Conservation (phyloP, 768 basidiomycete genomes). For the Kwoniella sp. region DNA sequence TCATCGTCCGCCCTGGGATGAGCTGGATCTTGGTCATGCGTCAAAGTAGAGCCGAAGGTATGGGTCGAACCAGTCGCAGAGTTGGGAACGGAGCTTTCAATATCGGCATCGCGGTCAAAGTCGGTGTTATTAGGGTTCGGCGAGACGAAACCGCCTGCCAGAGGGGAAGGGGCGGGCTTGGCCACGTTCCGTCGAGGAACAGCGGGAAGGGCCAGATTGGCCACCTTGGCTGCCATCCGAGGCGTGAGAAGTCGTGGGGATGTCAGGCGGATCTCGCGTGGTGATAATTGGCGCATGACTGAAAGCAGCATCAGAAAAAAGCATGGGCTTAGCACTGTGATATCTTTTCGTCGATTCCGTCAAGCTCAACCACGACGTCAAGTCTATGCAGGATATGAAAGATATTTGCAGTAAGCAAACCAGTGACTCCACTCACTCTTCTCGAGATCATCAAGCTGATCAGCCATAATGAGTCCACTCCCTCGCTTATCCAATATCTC, state of each 20-base stretch:
- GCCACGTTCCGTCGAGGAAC: slow-evolving; percentile 16
- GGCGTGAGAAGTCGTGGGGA: slow-evolving; percentile 44
- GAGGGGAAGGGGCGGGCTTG: slow-evolving; percentile 19
- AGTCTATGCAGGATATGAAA: no score
- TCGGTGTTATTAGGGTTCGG: slow-evolving; percentile 1
- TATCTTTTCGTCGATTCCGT: no score
- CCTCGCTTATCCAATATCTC: slow-evolving; percentile 48
- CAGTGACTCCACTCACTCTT: slow-evolving; percentile 44
- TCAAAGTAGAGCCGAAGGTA: slow-evolving; percentile 4
- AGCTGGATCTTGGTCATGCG: not conserved
- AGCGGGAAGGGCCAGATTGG: slow-evolving; percentile 15
- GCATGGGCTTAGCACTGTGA: no score
- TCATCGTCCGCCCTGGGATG: not conserved
- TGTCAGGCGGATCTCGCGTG: slow-evolving; percentile 51
- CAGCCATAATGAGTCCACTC: slow-evolving; percentile 52
- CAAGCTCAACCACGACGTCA: no score
- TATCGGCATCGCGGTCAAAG: not conserved
- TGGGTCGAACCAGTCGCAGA: slow-evolving; percentile 6
- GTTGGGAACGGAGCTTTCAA: slow-evolving; percentile 2
- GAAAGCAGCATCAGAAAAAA: not conserved
- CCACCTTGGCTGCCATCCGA: slow-evolving; percentile 43
- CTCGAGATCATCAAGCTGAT: slow-evolving; percentile 52
- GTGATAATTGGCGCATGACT: slow-evolving; percentile 54
- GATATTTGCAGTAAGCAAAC: no score
- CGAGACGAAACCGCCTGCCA: slow-evolving; percentile 16